Evolutionary conservation across 2,329 filamentous ascomycete genomes (phyloP).

Genomic region (Alternaria ventricosa): DNA sequence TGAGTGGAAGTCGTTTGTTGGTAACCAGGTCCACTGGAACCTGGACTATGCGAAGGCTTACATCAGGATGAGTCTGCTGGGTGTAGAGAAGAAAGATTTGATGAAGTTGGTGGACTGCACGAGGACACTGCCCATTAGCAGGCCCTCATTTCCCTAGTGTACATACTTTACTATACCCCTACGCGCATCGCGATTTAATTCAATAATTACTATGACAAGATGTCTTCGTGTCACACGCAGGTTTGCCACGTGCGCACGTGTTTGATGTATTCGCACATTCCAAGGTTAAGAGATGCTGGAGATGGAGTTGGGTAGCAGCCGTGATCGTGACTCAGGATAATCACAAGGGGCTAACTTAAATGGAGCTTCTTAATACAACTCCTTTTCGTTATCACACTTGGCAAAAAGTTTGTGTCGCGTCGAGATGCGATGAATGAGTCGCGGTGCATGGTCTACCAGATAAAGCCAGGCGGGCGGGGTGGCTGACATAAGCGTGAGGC

Average conservation of each 20-base stretch:
- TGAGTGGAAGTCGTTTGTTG: conserved; percentile 34
- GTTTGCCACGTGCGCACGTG: background rate
- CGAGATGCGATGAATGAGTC: background rate
- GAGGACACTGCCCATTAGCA: conserved; percentile 34
- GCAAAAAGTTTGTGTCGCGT: background rate
- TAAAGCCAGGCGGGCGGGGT: background rate
- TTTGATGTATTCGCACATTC: background rate
- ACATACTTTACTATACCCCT: background rate
- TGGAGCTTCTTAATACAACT: too few relatives aligned
- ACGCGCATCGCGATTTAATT: background rate
- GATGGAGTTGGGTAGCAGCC: background rate
- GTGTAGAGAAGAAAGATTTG: conserved; percentile 32
- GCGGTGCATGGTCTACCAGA: conserved; percentile 1
- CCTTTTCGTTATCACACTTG: background rate
- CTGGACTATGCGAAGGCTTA: conserved; percentile 43
- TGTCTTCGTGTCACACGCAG: background rate
- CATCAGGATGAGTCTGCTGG: conserved; percentile 39
- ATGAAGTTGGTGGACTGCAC: conserved; percentile 36
- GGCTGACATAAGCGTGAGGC: conserved; percentile 3
- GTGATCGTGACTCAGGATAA: background rate
- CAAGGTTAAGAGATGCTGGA: too few relatives aligned
- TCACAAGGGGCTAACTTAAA: background rate
- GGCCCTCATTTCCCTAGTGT: conserved; percentile 12
- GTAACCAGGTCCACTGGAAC: conserved; percentile 39
- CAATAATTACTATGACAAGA: background rate